Conservation (phyloP, 2,329 filamentous ascomycete genomes). For the Cordyceps fumosorosea region DNA sequence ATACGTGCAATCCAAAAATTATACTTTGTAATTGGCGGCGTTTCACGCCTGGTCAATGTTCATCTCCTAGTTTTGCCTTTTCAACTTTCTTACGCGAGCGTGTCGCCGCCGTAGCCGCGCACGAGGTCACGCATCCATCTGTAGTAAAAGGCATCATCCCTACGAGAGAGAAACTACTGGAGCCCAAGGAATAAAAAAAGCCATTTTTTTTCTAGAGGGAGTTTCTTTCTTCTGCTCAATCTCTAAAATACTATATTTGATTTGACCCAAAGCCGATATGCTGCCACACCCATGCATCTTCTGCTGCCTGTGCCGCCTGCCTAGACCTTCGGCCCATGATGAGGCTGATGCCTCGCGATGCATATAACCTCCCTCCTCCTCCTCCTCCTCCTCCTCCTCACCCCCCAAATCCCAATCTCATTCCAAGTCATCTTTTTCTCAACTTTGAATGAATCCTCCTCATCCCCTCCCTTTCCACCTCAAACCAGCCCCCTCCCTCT, state of each 20-base stretch:
- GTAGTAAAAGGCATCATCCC: too few species aligned
- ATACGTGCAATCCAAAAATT: background rate
- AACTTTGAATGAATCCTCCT: background rate
- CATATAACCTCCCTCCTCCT: too few species aligned
- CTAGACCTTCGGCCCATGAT: background rate
- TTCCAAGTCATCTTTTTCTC: background rate
- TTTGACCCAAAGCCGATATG: constrained; percentile 57
- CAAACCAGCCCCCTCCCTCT: background rate
- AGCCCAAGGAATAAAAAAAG: too few species aligned
- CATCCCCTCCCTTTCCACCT: too few species aligned
- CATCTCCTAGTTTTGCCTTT: background rate
- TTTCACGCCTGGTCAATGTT: background rate
- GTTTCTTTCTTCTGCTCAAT: too few species aligned
- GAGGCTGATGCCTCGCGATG: background rate
- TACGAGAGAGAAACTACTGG: too few species aligned
- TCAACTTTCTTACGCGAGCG: background rate
- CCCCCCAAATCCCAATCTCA: background rate
- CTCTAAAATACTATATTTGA: too few species aligned
- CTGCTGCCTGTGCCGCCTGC: constrained; percentile 1
- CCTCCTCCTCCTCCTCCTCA: too few species aligned
- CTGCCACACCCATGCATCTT: constrained; percentile 39
- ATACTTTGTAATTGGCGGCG: background rate
- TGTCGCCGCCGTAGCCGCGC: background rate
- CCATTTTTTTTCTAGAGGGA: too few species aligned
- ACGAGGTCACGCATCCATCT: background rate